Evolutionary conservation across 116 monocot genomes (phyloP).

Genomic region (Iris pallida): DNA sequence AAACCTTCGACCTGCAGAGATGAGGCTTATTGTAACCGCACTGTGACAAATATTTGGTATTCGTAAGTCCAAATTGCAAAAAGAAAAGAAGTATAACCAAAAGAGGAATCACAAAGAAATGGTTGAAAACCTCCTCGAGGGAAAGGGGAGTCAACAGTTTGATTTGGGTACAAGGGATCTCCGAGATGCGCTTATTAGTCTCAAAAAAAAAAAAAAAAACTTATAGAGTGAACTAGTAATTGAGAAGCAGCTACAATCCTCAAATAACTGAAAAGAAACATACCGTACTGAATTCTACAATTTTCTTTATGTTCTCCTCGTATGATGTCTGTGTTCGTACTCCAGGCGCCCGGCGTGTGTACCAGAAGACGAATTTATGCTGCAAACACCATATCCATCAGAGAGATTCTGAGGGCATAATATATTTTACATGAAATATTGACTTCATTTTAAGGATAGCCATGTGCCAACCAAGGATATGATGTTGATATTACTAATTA

Average conservation of each 20-base stretch:
- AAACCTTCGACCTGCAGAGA: conserved; percentile 77
- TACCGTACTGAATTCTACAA: conserved; percentile 86
- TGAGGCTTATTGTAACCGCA: no score
- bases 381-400: conserved; percentile 15
- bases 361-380: conserved; percentile 84
- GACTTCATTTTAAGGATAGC: no score
- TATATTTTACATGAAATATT: no score
- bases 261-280: background rate
- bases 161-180: conserved; percentile 58
- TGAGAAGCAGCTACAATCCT: background rate
- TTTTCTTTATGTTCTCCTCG: conserved; percentile 88
- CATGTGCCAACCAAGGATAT: no score
- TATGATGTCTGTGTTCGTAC: conserved; percentile 72
- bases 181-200: conserved; percentile 43
- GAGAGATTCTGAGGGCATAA: no score
- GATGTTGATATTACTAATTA: no score
- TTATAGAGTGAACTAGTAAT: no score
- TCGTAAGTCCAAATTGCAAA: no score
- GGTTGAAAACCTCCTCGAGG: conserved; percentile 48
- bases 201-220: no score
- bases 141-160: conserved; percentile 78
- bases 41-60: no score
- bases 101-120: conserved; percentile 29
- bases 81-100: conserved; percentile 51
- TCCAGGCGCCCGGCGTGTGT: conserved; percentile 73